Evolutionary conservation across 208 protist genomes (phyloP).

Genomic region (Acanthamoeba royreba): DNA sequence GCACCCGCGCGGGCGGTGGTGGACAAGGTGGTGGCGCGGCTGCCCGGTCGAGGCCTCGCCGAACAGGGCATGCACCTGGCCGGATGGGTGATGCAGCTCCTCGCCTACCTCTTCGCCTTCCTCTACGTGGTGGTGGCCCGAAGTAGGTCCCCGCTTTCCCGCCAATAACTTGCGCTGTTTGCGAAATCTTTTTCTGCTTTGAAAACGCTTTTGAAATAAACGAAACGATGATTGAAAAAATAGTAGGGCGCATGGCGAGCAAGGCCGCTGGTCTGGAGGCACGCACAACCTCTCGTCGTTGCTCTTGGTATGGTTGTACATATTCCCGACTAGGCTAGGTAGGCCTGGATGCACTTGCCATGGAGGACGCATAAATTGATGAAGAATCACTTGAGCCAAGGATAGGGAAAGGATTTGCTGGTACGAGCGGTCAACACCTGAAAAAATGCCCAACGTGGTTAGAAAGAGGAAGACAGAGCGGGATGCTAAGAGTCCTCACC

Average conservation of each 20-base stretch:
- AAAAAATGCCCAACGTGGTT: no score
- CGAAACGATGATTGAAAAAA: background rate
- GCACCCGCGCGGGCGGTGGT: background rate
- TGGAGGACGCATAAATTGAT: no score
- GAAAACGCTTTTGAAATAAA: background rate
- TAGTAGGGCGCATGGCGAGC: background rate
- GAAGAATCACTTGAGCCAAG: slow-evolving; percentile 33
- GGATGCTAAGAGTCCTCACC: no score
- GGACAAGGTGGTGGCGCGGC: background rate
- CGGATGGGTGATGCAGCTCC: background rate
- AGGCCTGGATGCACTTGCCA: no score
- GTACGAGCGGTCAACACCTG: slow-evolving; percentile 21
- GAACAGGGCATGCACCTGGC: background rate
- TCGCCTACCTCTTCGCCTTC: background rate
- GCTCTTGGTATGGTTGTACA: no score
- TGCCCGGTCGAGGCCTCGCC: background rate
- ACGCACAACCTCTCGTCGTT: no score
- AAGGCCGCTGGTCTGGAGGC: no score
- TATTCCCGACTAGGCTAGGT: no score
- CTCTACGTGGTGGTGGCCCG: background rate
- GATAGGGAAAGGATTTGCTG: background rate
- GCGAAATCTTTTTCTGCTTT: background rate
- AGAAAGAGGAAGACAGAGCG: no score
- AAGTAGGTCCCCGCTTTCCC: background rate
- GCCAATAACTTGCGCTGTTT: background rate